Base-by-base conservation (phyloP, 345 rosid genomes). In the Brassica nigra region DNA sequence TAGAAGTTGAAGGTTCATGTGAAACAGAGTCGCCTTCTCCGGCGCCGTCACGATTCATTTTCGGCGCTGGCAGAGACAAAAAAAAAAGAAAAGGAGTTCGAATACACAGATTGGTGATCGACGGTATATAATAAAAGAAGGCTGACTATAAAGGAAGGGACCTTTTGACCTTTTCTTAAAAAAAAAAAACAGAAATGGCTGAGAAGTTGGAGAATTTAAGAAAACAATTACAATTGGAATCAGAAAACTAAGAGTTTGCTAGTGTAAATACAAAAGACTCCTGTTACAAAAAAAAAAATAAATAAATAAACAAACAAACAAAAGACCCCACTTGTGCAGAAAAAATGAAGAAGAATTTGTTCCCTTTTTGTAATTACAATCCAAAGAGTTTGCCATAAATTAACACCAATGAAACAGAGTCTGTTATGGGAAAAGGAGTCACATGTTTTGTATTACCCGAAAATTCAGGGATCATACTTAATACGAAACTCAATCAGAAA, bases 1-100 rank as follows among this genome's bases (percentile, higher is more conserved):
- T 85, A 6, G 93, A 88, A 62, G 93, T 72, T 68, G 84, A 75
- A 23, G 89, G 86, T 62, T 84, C 87, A 2, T 85, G 72, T 29
- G 73, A 63, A 39, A 63, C 79, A 33, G 82, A 49, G 54, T 42
- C 76, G 18, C 81, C 81, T 47, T 75, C 73, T n/a, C 64, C 76
- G 64, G 64, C 64, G 68, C 18, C 80, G 37, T 71, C 76, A 70
- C 31, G 57, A n/a, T 47, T 71, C 83, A 81, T 81, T 8, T 74
- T 34, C 79, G 78, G 47, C 57, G 29, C 76, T 75, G 71, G 49
- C 34, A 68, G 36, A 62, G 5, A 65, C n/a, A 7, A 34, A 34
- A 28, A 16, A 27, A 5, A 73, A 33, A 27, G 1, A 47, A 14
- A 47, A 5, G 4, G 18, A 15, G 57, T 54, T 54, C 34, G 8